Evolutionary conservation across 1,139 yeast genomes (phyloP), one percentile per base, ranked within the genome.

Genomic region (Hyphopichia fennica): DNA sequence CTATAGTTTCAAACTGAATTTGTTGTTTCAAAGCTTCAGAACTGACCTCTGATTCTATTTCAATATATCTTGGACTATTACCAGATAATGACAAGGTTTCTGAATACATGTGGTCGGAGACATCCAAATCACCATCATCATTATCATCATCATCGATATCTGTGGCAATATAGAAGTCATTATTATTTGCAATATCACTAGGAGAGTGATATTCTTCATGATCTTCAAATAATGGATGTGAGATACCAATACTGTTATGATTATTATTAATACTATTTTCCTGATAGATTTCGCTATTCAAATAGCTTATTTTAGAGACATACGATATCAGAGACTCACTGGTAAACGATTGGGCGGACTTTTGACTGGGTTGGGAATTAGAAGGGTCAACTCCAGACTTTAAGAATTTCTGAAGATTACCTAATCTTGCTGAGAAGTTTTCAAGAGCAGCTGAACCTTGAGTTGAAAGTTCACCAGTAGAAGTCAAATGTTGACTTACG

Each of bases 211-310:
- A 6, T 3, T 29, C 19, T 15, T 16, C 19, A n/a, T 10, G 4
- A 5, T 9, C 14, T 16, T 16, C 17, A 9, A 29, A 17, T 14
- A 15, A 15, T n/a, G 17, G 33, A 14, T 15, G 13, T 25, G n/a
- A 25, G 11, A 25, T 11, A n/a, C 28, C 28, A 7, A 25, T n/a
- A 11, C 28, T 25, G 13, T 25, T 25, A 9, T 25, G n/a, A 25
- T n/a, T n/a, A n/a, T n/a, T n/a, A n/a, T n/a, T n/a, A n/a, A n/a
- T n/a, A n/a, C 28, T 25, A 25, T 18, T 6, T 11, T 36, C 38
- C n/a, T 28, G 38, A 27, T 36, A 28, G 5, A 36, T 36, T 6
- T 36, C 38, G 17, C 38, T 36, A 17, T 18, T 28, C n/a, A 36
- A 19, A 17, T 13, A 36, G 18, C 38, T 36, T 16, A 29, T 19